These are phyloP conservation scores for Ophiostoma triangulosporum DNA, from an alignment of 2,329 filamentous ascomycete species.

Conservation along the genomic window DNA sequence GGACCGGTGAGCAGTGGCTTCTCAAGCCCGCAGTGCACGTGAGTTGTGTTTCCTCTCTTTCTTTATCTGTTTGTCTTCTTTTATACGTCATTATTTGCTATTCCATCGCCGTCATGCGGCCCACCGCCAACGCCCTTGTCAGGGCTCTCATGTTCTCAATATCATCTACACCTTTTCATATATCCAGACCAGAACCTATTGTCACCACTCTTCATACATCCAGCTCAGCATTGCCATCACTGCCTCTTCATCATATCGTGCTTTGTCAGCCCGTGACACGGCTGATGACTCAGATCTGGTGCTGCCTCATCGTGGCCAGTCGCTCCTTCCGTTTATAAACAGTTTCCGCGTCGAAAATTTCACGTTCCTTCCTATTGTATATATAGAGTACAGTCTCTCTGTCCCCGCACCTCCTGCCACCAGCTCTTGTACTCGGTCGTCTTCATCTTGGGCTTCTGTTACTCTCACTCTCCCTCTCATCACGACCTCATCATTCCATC, in stretches of 20 bases:
- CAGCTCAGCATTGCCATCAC: not conserved
- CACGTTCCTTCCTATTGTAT: not conserved
- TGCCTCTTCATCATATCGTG: not conserved
- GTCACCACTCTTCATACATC: not conserved
- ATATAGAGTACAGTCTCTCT: not conserved
- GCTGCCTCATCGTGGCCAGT: not conserved
- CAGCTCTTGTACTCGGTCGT: not conserved
- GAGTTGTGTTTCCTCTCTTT: not conserved
- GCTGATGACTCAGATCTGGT: not conserved
- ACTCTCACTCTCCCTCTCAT: not conserved
- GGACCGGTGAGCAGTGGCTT: constrained; percentile 25
- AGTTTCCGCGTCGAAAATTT: not conserved
- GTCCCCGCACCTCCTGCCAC: no score
- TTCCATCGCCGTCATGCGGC: not conserved
- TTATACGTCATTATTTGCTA: not conserved
- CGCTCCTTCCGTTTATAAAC: not conserved
- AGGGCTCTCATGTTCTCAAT: no score
- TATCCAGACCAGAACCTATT: no score
- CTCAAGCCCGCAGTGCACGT: constrained; percentile 26
- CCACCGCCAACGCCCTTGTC: no score
- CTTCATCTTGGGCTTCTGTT: no score
- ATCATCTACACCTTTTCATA: no score
- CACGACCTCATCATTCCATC: not conserved
- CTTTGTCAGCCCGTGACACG: no score
- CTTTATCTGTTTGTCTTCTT: not conserved